Conservation (phyloP, 768 basidiomycete genomes). For the Pulveroboletus ravenelii region DNA sequence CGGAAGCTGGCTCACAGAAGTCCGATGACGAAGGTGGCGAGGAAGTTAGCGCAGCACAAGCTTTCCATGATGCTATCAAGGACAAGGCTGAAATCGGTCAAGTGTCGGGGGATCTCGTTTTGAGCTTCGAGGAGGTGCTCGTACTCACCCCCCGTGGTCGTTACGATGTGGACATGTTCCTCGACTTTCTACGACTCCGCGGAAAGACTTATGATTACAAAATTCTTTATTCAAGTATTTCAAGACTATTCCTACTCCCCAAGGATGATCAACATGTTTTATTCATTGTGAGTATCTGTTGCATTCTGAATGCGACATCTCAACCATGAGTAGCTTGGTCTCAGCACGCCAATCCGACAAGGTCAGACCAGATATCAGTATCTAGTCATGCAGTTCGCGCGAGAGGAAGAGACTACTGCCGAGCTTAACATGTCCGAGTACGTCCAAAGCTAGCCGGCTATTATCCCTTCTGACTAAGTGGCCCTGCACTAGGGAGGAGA, state of each 20-base stretch:
- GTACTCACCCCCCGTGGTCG: constrained; percentile 94
- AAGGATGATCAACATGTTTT: constrained; percentile 96
- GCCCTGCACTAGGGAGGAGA: constrained; percentile 54
- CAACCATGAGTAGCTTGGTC: constrained; percentile 59
- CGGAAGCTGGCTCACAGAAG: constrained; percentile 70
- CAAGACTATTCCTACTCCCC: constrained; percentile 85
- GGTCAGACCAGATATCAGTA: constrained; percentile 98
- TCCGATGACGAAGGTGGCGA: constrained; percentile 67
- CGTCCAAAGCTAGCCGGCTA: constrained; percentile 25
- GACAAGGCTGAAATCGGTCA: constrained; percentile 94
- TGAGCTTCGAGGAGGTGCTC: constrained; percentile 92
- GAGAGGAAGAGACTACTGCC: constrained; percentile 94
- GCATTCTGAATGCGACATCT: neutral
- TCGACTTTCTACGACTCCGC: constrained; percentile 87
- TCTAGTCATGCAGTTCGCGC: constrained; percentile 95
- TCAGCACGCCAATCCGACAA: constrained; percentile 92
- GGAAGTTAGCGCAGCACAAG: constrained; percentile 88
- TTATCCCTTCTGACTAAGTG: neutral
- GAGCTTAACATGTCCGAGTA: constrained; percentile 92
- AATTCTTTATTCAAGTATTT: constrained; percentile 84
- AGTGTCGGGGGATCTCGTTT: constrained; percentile 84
- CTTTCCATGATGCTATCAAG: constrained; percentile 94
- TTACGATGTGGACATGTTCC: constrained; percentile 98
- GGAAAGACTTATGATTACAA: constrained; percentile 99
- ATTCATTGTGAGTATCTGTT: constrained; percentile 67